Percentiles rank a stretch among this genome's conserved stretches.
phyloP scores from a whole-genome alignment of 169 alveolate species.

The Cryptosporidium canis region DNA sequence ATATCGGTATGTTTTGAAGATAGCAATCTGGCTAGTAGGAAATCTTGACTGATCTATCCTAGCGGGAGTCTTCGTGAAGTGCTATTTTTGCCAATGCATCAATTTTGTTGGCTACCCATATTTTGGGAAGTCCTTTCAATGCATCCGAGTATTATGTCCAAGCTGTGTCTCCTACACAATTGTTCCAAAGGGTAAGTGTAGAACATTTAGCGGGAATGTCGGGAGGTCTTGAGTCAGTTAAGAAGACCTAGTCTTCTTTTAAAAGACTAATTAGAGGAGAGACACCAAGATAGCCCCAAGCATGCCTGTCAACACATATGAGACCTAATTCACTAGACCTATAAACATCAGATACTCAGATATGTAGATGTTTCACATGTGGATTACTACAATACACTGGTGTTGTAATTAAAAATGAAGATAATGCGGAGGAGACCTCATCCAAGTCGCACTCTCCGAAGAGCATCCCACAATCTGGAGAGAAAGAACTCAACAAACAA shows the following conservation, averaged over 20 bases:
- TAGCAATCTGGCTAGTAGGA: background rate
- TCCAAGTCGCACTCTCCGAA: background rate
- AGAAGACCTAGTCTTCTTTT: too few species aligned
- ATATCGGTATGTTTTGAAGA: conserved; percentile 11
- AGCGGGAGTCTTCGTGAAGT: conserved; percentile 34
- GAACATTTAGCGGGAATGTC: background rate
- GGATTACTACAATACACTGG: conserved; percentile 10
- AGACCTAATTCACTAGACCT: background rate
- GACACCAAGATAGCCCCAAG: background rate
- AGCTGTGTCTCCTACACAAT: conserved; percentile 23
- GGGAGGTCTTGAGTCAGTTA: background rate
- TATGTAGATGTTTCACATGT: conserved; percentile 41
- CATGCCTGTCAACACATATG: background rate
- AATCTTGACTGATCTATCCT: background rate
- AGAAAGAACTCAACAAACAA: too few species aligned
- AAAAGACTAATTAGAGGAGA: background rate
- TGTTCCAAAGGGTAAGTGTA: conserved; percentile 40
- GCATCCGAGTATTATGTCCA: conserved; percentile 40
- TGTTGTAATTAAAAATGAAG: background rate
- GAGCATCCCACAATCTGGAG: background rate
- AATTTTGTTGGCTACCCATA: conserved; percentile 59
- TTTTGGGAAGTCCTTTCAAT: conserved; percentile 29
- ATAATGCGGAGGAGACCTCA: background rate
- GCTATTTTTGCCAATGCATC: conserved; percentile 30
- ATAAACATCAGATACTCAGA: background rate